These are phyloP conservation scores for Diaporthe sp. DNA, from an alignment of 2,329 filamentous ascomycete species.

Conservation along the genomic window DNA sequence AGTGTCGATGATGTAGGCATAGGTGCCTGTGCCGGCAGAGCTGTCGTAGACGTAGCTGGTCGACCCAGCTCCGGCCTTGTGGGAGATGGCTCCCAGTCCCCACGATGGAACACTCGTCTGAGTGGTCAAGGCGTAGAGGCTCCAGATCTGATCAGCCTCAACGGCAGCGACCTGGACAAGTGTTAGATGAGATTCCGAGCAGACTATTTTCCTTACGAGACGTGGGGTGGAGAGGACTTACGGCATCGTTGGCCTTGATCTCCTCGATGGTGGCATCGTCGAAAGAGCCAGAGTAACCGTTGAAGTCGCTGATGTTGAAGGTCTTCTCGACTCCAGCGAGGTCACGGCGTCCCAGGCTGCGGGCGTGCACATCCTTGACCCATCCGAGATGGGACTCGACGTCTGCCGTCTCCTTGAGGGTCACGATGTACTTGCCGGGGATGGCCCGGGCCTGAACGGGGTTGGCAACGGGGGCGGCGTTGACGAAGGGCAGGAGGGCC, in stretches of 20 bases:
- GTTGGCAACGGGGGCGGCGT: constrained; percentile 15
- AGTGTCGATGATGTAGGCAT: constrained; percentile 61
- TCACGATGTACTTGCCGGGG: constrained; percentile 28
- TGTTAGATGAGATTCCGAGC: not conserved
- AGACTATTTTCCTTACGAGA: too few relatives aligned
- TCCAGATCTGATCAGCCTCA: constrained; percentile 35
- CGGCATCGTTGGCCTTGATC: constrained; percentile 33
- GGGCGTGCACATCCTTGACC: constrained; percentile 21
- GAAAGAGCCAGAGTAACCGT: constrained; percentile 30
- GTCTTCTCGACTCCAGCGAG: constrained; percentile 34
- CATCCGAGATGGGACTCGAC: constrained; percentile 20
- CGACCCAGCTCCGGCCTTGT: constrained; percentile 39
- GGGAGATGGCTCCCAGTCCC: constrained; percentile 49
- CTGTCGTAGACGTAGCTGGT: constrained; percentile 46
- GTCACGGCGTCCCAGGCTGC: constrained; percentile 17
- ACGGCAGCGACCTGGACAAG: constrained; percentile 34
- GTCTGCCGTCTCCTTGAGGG: constrained; percentile 15
- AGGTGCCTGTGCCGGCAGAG: constrained; percentile 48
- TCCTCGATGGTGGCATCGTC: constrained; percentile 36
- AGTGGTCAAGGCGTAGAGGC: constrained; percentile 31
- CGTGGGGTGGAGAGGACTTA: not conserved
- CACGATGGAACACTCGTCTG: constrained; percentile 43
- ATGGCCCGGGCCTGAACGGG: constrained; percentile 16
- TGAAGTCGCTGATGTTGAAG: constrained; percentile 37
- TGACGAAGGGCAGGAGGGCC: constrained; percentile 27